Conservation (phyloP, 2,329 filamentous ascomycete genomes). For the Epichloe typhina region DNA sequence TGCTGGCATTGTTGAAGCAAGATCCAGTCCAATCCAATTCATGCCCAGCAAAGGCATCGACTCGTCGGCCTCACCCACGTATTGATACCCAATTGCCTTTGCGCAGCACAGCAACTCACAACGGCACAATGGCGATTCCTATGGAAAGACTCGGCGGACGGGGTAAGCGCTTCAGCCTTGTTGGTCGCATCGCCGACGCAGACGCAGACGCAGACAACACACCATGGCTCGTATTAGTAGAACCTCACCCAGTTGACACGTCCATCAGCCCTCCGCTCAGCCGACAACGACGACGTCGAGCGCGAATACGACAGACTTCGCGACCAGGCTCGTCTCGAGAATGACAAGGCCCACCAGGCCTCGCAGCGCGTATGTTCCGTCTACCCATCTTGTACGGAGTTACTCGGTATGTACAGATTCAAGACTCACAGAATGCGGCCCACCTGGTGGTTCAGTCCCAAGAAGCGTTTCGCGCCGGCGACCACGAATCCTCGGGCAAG, state of each 20-base stretch:
- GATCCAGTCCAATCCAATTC: too few species aligned
- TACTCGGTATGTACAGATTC: background rate
- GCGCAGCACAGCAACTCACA: background rate
- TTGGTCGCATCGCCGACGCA: background rate
- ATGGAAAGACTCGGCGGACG: conserved; percentile 27
- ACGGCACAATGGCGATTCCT: conserved; percentile 21
- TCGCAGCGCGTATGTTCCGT: conserved; percentile 50
- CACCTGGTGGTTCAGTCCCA: conserved; percentile 37
- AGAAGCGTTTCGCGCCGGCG: conserved; percentile 70
- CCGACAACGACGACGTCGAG: conserved; percentile 54
- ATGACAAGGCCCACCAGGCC: conserved; percentile 61
- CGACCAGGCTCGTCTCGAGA: conserved; percentile 69
- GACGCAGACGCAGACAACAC: background rate
- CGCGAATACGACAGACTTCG: conserved; percentile 87
- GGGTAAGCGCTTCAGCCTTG: conserved; percentile 19
- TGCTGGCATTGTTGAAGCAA: too few species aligned
- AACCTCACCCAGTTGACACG: background rate
- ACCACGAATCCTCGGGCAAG: conserved; percentile 71
- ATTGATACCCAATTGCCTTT: background rate
- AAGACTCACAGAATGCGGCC: background rate
- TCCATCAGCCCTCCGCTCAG: conserved; percentile 58
- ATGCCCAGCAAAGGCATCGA: background rate
- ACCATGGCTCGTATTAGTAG: background rate
- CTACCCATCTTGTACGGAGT: background rate
- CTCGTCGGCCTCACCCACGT: background rate